phyloP scores from a whole-genome alignment of 352 stramenopile species.

The Pythium volutum region DNA sequence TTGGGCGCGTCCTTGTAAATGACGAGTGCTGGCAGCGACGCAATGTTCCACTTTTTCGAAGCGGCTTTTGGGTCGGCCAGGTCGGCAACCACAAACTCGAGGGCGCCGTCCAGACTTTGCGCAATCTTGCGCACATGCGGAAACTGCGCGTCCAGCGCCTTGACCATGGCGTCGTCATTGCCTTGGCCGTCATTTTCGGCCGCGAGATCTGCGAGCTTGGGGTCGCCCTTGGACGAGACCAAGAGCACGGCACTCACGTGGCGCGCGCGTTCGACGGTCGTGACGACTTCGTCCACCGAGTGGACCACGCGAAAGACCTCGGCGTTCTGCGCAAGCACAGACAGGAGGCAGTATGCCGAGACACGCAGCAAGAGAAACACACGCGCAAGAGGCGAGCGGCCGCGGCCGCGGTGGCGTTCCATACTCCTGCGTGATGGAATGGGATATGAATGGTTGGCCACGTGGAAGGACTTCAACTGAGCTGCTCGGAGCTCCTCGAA shows the following conservation, averaged over 20 bases:
- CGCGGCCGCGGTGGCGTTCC: no score
- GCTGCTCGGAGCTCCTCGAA: not conserved
- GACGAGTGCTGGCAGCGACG: slow-evolving; percentile 44
- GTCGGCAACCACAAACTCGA: slow-evolving; percentile 26
- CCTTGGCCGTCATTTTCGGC: slow-evolving; percentile 5
- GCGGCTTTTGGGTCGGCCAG: slow-evolving; percentile 32
- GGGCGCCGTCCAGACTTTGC: slow-evolving; percentile 13
- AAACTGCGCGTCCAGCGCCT: slow-evolving; percentile 20
- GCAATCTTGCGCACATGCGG: slow-evolving; percentile 20
- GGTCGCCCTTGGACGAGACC: slow-evolving; percentile 11
- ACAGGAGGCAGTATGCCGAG: not conserved
- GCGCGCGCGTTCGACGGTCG: slow-evolving; percentile 14
- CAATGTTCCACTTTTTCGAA: slow-evolving; percentile 54
- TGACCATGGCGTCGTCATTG: slow-evolving; percentile 13
- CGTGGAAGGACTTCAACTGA: not conserved
- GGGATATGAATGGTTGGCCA: not conserved
- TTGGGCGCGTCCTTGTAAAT: slow-evolving; percentile 61
- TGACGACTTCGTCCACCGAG: slow-evolving; percentile 23
- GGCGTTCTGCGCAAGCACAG: not conserved
- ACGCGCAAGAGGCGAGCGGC: no score
- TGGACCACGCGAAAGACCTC: slow-evolving; percentile 20
- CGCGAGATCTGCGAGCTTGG: slow-evolving; percentile 13
- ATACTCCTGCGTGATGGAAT: no score
- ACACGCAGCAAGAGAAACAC: not conserved
- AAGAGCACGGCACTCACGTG: slow-evolving; percentile 20